These are phyloP conservation scores for Closterium sp. DNA, from an alignment of 139 green algal species.

Conservation along the genomic window DNA sequence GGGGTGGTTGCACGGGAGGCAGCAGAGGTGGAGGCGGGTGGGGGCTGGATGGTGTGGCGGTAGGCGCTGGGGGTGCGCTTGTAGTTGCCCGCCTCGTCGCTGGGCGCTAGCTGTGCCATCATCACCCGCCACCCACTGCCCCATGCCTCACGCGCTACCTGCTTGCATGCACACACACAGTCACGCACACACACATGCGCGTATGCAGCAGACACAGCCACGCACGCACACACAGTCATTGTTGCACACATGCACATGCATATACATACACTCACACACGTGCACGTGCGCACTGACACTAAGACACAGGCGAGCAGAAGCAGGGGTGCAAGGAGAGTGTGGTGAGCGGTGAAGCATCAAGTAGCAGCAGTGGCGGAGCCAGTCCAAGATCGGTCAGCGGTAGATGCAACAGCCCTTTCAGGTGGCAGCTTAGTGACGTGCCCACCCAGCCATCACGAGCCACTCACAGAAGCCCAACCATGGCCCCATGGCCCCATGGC, in stretches of 20 bases:
- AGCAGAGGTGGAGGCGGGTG: no score
- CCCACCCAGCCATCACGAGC: no score
- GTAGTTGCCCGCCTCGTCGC: constrained; percentile 72
- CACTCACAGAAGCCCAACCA: no score
- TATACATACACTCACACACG: neutral
- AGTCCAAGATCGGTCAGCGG: no score
- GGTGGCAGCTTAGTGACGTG: no score
- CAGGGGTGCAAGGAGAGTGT: neutral
- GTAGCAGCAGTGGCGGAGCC: no score
- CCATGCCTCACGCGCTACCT: constrained; percentile 32
- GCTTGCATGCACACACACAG: neutral
- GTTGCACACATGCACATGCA: neutral
- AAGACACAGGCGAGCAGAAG: neutral
- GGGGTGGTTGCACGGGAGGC: no score
- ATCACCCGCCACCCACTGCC: constrained; percentile 20
- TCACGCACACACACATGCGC: neutral
- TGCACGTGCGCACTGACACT: neutral
- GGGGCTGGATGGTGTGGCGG: constrained; percentile 16
- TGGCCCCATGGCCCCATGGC: no score
- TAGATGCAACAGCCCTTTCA: no score
- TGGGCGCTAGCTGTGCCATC: constrained; percentile 85
- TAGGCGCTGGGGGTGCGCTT: constrained; percentile 73
- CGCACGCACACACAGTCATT: neutral
- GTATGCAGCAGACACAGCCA: neutral
- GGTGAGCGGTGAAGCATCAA: no score